Evolutionary conservation across 2,329 filamentous ascomycete genomes (phyloP).

Genomic region (Penicillium sp.): DNA sequence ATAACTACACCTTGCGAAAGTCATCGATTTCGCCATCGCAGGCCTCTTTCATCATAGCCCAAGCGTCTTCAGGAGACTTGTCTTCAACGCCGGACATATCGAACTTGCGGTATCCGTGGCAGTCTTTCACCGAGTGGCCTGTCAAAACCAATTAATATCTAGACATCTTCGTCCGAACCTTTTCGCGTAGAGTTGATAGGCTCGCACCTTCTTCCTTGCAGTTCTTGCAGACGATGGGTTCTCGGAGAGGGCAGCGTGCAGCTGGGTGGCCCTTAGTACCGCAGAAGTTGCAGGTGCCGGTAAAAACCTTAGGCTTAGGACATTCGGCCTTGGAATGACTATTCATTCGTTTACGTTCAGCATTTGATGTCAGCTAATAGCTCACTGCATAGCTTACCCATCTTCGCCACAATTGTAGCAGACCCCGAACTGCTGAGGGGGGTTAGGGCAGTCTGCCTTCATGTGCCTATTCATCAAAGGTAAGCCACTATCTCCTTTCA

Average conservation of each 20-base stretch:
- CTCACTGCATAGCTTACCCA: slow-evolving; percentile 22
- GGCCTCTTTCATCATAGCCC: slow-evolving; percentile 50
- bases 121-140: slow-evolving; percentile 48
- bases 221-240: slow-evolving; percentile 46
- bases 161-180: background rate
- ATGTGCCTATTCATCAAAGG: slow-evolving; percentile 5
- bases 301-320: slow-evolving; percentile 48
- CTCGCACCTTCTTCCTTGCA: slow-evolving; percentile 45
- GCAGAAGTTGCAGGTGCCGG: slow-evolving; percentile 47
- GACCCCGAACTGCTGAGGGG: slow-evolving; percentile 45
- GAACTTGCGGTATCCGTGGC: slow-evolving; percentile 46
- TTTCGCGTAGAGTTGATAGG: background rate
- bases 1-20: slow-evolving; percentile 45
- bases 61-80: slow-evolving; percentile 49
- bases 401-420: slow-evolving; percentile 48
- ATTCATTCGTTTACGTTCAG: background rate
- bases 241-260: slow-evolving; percentile 44
- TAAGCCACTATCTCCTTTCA: background rate
- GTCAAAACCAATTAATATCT: slow-evolving; percentile 1
- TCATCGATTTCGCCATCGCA: slow-evolving; percentile 51
- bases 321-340: slow-evolving; percentile 38
- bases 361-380: background rate
- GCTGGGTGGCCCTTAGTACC: slow-evolving; percentile 48
- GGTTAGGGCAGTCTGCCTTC: slow-evolving; percentile 42
- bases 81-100: slow-evolving; percentile 47